These are phyloP conservation scores for Aristolochia californica DNA, from an alignment of 164 flowering plant species.

Conservation along the genomic window DNA sequence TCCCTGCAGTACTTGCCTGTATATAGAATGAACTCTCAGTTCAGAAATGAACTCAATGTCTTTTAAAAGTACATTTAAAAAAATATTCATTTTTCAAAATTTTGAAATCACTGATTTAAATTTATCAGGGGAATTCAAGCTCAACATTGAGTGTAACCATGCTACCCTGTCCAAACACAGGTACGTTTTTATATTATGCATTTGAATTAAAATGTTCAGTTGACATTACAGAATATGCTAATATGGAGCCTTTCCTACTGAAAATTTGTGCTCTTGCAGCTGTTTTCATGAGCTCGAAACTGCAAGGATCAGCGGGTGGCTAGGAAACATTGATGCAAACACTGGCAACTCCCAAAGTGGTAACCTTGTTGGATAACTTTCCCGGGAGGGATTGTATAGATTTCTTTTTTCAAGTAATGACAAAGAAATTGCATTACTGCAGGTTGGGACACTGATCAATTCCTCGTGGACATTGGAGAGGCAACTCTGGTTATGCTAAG, in stretches of 20 bases:
- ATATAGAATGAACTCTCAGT: too few species aligned
- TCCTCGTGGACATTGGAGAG: conserved; percentile 77
- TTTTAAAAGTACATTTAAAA: too few species aligned
- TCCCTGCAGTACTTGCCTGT: too few species aligned
- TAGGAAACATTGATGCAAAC: conserved; percentile 95
- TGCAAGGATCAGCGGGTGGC: conserved; percentile 83
- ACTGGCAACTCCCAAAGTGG: conserved; percentile 94
- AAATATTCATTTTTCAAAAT: too few species aligned
- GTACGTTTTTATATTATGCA: conserved; percentile 18
- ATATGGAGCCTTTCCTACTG: neutral
- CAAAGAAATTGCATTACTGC: conserved; percentile 3
- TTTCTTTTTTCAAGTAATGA: conserved; percentile 1
- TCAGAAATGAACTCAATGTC: too few species aligned
- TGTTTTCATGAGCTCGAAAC: conserved; percentile 99
- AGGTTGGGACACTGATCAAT: conserved; percentile 99
- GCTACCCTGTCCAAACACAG: conserved; percentile 95
- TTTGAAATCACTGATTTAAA: too few species aligned
- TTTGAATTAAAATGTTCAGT: neutral
- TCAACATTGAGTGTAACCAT: conserved; percentile 96
- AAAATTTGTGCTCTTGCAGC: conserved; percentile 22
- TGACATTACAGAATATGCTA: neutral
- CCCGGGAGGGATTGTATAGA: neutral
- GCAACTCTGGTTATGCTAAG: conserved; percentile 85
- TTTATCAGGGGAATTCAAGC: conserved; percentile 69
- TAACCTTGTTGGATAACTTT: conserved; percentile 12